Conservation (phyloP, 345 rosid genomes). For the thale cress (Arabidopsis thaliana) region DNA sequence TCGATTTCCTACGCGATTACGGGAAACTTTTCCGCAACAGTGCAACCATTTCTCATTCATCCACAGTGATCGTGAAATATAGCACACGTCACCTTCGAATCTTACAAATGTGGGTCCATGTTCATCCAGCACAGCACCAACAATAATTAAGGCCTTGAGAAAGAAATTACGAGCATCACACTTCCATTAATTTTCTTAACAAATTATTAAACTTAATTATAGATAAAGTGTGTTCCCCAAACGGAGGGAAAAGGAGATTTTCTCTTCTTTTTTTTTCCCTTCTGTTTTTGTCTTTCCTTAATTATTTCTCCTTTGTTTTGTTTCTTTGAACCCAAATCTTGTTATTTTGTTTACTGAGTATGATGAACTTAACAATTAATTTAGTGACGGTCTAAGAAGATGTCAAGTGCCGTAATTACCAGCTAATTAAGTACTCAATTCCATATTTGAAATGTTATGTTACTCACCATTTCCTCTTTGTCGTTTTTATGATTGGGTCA, state of each 20-base stretch:
- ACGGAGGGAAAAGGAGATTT: slow-evolving; percentile 35
- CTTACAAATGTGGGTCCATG: slow-evolving; percentile 17
- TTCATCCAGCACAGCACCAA: slow-evolving; percentile 32
- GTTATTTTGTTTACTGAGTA: slow-evolving; percentile 1
- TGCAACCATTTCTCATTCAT: neutral
- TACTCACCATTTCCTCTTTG: slow-evolving; percentile 24
- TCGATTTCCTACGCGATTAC: too few species aligned
- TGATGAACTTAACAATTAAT: neutral
- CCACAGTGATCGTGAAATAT: neutral
- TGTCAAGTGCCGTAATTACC: slow-evolving; percentile 22
- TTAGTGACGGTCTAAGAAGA: neutral
- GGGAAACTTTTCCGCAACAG: neutral
- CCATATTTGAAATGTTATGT: neutral
- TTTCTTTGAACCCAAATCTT: neutral
- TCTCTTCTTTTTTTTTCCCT: neutral
- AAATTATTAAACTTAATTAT: neutral
- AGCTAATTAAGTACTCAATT: neutral
- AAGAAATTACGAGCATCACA: slow-evolving; percentile 25
- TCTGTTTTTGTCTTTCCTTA: too few species aligned
- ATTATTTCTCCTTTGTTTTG: neutral
- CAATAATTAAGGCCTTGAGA: slow-evolving; percentile 40
- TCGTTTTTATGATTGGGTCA: slow-evolving; percentile 30
- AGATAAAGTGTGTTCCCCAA: slow-evolving; percentile 40
- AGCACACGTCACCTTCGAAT: slow-evolving; percentile 26
- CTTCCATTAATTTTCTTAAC: slow-evolving; percentile 4